Evolutionary conservation across 2,329 filamentous ascomycete genomes (phyloP).

Genomic region (Claviceps pusilla): DNA sequence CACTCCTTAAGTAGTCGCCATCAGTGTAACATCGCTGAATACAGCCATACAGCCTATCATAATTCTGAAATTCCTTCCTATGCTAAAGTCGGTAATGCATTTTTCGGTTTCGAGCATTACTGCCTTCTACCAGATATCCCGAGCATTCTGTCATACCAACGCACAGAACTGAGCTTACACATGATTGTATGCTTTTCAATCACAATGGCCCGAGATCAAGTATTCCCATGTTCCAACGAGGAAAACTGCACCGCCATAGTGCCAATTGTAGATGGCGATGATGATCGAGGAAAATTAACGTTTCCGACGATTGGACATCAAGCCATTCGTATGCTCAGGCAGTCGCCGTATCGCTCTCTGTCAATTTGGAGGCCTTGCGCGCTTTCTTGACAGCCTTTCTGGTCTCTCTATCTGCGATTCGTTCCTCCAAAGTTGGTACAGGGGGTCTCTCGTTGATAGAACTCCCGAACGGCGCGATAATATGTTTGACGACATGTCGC

Average conservation of each 20-base stretch:
- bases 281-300: not conserved
- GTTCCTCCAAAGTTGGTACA: slow-evolving; percentile 49
- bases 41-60: not conserved
- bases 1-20: not conserved
- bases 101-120: not conserved
- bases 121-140: too few relatives aligned
- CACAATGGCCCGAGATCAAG: not conserved
- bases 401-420: slow-evolving; percentile 36
- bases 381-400: slow-evolving; percentile 43
- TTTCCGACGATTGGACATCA: not conserved
- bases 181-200: not conserved
- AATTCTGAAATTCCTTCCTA: not conserved
- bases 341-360: slow-evolving; percentile 8
- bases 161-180: not conserved
- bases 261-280: not conserved
- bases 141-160: not conserved
- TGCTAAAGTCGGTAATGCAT: not conserved
- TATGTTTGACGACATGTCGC: slow-evolving; percentile 58
- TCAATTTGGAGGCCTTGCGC: slow-evolving; percentile 26
- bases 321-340: not conserved
- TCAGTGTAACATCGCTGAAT: not conserved
- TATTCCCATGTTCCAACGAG: not conserved
- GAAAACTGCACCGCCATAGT: too few relatives aligned
- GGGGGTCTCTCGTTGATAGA: slow-evolving; percentile 49
- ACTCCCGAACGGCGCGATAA: slow-evolving; percentile 53